phyloP scores from a whole-genome alignment of 1,139 yeast species.

The Nakaseomyces sp. region DNA sequence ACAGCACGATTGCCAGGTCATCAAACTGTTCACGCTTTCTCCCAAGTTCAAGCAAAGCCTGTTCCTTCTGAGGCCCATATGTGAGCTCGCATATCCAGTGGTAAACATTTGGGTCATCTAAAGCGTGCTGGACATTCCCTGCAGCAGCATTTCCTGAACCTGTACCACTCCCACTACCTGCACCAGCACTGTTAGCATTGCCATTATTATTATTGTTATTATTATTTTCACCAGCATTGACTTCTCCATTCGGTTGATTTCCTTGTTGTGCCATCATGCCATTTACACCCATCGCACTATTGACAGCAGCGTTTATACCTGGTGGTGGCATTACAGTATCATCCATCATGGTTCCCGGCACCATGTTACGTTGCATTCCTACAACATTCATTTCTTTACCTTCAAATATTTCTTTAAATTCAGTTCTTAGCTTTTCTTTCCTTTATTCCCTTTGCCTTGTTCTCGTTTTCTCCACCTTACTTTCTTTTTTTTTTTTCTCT shows the following conservation, averaged over 20 bases:
- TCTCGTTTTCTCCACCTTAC: neutral
- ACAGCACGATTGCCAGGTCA: constrained; percentile 81
- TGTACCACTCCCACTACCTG: constrained; percentile 14
- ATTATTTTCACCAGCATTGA: constrained; percentile 14
- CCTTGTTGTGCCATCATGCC: neutral
- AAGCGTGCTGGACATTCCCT: constrained; percentile 38
- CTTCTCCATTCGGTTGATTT: too few relatives aligned
- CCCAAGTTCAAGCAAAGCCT: constrained; percentile 84
- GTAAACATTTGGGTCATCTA: constrained; percentile 79
- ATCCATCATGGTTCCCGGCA: constrained; percentile 4
- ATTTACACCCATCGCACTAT: constrained; percentile 1
- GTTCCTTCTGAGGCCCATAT: constrained; percentile 84
- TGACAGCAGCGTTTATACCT: constrained; percentile 2
- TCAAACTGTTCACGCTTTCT: constrained; percentile 92
- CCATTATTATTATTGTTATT: constrained; percentile 19
- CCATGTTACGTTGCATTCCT: constrained; percentile 3
- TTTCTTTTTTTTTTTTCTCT: neutral
- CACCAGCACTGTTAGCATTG: constrained; percentile 32
- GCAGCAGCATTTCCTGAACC: constrained; percentile 5
- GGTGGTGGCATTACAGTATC: constrained; percentile 5
- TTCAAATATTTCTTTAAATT: neutral
- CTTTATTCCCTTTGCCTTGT: neutral
- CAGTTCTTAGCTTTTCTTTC: neutral
- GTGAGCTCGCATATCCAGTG: constrained; percentile 87
- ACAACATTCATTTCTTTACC: neutral